Evolutionary conservation across 139 green algal genomes (phyloP).

Genomic region (Choricystis sp.): DNA sequence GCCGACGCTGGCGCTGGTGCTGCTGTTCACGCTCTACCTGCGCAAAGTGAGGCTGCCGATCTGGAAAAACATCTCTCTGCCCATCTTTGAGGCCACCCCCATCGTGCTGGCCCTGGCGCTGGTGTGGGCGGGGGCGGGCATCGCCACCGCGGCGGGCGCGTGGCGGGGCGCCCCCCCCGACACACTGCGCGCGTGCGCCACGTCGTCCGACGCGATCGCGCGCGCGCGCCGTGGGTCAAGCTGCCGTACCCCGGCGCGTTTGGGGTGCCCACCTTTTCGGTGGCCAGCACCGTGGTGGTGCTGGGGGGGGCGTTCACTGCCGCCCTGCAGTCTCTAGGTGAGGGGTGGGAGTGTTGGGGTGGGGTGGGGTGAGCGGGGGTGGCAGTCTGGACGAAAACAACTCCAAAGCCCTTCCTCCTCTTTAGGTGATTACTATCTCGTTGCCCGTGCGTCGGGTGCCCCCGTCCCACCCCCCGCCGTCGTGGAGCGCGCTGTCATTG

Average conservation of each 20-base stretch:
- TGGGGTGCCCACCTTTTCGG: neutral
- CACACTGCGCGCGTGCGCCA: neutral
- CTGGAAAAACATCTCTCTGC: neutral
- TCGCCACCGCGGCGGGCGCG: neutral
- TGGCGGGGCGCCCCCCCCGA: neutral
- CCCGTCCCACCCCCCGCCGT: neutral
- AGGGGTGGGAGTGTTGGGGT: no score
- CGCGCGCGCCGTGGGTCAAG: neutral
- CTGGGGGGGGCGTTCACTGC: neutral
- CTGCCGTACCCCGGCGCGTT: neutral
- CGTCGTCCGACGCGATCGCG: neutral
- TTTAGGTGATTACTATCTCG: no score
- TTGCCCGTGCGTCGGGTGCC: no score
- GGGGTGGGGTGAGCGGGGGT: no score
- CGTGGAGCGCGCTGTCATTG: neutral
- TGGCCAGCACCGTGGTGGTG: neutral
- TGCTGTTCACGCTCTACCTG: neutral
- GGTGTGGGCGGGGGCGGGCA: neutral
- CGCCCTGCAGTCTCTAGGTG: neutral
- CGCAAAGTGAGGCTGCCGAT: neutral
- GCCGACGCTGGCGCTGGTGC: neutral
- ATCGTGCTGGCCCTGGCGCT: neutral
- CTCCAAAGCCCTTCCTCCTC: no score
- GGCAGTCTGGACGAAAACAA: no score
- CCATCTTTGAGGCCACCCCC: neutral